A percentile compares a stretch with the other conserved stretches of the same genome.
These are phyloP conservation scores for Saccharomycopsis crataegensis DNA, from an alignment of 1,139 yeast species.

Conservation along the genomic window DNA sequence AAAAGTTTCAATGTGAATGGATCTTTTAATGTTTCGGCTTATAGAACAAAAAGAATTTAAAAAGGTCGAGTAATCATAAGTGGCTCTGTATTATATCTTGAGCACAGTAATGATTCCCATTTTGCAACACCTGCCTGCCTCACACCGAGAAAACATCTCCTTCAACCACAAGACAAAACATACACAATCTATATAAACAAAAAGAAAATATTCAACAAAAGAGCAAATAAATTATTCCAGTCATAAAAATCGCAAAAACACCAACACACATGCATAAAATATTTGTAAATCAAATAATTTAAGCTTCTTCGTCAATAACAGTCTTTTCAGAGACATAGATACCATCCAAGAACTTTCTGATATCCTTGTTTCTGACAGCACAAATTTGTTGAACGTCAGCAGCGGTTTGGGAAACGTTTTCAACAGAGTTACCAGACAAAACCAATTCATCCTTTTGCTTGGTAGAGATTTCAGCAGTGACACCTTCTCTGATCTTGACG, in stretches of 20 bases:
- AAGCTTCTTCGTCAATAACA: constrained; percentile 47
- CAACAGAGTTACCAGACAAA: constrained; percentile 93
- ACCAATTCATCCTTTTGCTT: constrained; percentile 91
- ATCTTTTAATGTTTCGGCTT: not conserved
- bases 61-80: constrained; percentile 37
- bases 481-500: constrained; percentile 84
- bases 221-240: constrained; percentile 1
- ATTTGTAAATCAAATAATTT: constrained; percentile 6
- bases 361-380: constrained; percentile 99
- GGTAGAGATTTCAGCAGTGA: constrained; percentile 70
- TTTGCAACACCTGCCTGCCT: constrained; percentile 14
- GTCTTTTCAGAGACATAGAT: constrained; percentile 98
- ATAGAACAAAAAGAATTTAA: not conserved
- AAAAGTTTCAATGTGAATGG: not conserved
- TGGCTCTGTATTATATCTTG: constrained; percentile 47
- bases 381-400: constrained; percentile 98
- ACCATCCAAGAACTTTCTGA: constrained; percentile 99
- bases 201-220: constrained; percentile 4
- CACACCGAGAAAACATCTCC: not conserved
- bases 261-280: constrained; percentile 21
- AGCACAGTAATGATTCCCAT: constrained; percentile 51
- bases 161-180: constrained; percentile 25
- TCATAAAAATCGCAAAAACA: not conserved
- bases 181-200: constrained; percentile 29
- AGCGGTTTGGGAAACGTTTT: constrained; percentile 96